A percentile compares a stretch with the other conserved stretches of the same genome.
phyloP scores from a whole-genome alignment of 768 basidiomycete species.

The Rossbeevera mucosa region DNA sequence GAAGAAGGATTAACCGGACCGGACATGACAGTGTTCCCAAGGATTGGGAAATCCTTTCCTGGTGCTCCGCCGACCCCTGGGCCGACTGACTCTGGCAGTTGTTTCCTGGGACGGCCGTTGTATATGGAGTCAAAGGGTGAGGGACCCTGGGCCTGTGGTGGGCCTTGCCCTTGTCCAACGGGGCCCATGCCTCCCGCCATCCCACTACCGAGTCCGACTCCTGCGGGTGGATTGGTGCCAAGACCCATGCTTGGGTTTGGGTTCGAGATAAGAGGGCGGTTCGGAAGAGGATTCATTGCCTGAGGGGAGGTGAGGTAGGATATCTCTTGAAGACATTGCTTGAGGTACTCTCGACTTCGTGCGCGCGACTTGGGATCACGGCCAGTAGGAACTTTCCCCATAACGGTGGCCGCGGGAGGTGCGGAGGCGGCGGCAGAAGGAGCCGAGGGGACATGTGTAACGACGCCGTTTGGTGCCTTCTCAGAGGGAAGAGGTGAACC shows the following conservation, averaged over 20 bases:
- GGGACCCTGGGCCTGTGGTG: conserved; percentile 20
- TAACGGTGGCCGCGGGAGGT: conserved; percentile 38
- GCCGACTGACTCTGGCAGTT: conserved; percentile 58
- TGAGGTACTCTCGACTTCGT: conserved; percentile 92
- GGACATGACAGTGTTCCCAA: conserved; percentile 46
- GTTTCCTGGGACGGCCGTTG: conserved; percentile 78
- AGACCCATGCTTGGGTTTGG: conserved; percentile 31
- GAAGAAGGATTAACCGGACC: conserved; percentile 11
- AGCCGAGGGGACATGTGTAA: conserved; percentile 56
- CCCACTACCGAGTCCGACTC: conserved; percentile 9
- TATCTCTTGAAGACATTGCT: conserved; percentile 98
- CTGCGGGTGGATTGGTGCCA: conserved; percentile 9
- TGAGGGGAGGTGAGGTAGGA: conserved; percentile 95
- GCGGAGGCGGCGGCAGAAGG: conserved; percentile 23
- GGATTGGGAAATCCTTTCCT: conserved; percentile 59
- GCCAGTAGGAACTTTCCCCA: conserved; percentile 71
- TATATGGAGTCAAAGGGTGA: conserved; percentile 71
- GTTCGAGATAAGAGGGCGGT: conserved; percentile 67
- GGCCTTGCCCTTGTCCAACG: conserved; percentile 15
- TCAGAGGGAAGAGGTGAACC: conserved; percentile 73
- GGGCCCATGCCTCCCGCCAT: conserved; percentile 12
- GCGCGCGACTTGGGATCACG: conserved; percentile 96
- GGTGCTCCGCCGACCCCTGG: conserved; percentile 13
- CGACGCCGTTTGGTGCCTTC: conserved; percentile 59
- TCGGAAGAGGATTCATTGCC: conserved; percentile 94